Evolutionary conservation across 2,329 filamentous ascomycete species (phyloP).

Genomic region (Amylocarpus encephaloides): DNA sequence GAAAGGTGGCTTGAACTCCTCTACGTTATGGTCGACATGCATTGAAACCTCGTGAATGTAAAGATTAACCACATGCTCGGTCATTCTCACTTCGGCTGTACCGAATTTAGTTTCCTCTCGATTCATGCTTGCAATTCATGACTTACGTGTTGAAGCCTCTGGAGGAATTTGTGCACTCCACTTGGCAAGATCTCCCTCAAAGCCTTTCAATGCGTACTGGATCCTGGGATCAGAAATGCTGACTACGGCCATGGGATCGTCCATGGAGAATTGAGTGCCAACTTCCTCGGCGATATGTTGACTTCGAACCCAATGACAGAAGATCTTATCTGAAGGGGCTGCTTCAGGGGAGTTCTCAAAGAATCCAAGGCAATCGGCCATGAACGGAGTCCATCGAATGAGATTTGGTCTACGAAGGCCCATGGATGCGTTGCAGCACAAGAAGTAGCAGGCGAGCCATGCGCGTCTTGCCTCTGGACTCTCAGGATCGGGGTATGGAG

Average conservation of each 20-base stretch:
- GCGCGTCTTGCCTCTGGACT: constrained; percentile 31
- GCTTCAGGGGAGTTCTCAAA: constrained; percentile 38
- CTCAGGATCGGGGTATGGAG: constrained; percentile 30
- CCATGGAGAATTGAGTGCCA: constrained; percentile 49
- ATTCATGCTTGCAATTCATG: neutral
- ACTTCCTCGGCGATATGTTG: constrained; percentile 50
- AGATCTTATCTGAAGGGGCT: constrained; percentile 33
- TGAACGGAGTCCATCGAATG: constrained; percentile 38
- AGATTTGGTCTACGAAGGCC: constrained; percentile 40
- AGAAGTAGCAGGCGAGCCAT: constrained; percentile 32
- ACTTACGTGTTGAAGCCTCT: constrained; percentile 31
- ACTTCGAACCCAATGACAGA: constrained; percentile 38
- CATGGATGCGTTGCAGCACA: constrained; percentile 38
- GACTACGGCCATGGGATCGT: constrained; percentile 35
- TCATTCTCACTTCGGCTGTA: constrained; percentile 42
- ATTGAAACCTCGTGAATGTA: constrained; percentile 56
- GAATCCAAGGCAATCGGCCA: constrained; percentile 39
- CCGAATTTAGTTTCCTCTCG: constrained; percentile 5
- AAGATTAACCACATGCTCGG: constrained; percentile 46
- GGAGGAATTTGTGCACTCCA: constrained; percentile 39
- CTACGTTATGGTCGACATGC: constrained; percentile 48
- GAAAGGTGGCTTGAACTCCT: constrained; percentile 40
- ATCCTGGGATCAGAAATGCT: constrained; percentile 49
- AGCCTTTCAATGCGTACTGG: constrained; percentile 46
- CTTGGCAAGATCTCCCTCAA: constrained; percentile 45